Percentiles rank a stretch among this genome's conserved stretches.
Conservation (phyloP, 176 grass and related monocot species). For the Saccharum officinarum region DNA sequence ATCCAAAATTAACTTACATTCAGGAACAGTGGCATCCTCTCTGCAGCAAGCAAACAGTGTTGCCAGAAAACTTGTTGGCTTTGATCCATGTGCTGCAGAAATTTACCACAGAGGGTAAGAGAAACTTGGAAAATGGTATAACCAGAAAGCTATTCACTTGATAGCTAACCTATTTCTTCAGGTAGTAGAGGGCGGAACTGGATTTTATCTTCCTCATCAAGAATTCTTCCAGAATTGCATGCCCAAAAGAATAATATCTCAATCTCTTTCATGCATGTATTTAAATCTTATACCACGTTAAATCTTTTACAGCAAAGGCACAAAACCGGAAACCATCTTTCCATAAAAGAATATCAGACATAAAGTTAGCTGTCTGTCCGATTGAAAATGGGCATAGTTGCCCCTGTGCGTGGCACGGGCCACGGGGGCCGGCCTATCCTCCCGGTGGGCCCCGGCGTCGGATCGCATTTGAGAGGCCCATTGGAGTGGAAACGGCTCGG, state of each 20-base stretch:
- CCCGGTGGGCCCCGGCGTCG: too few relatives aligned
- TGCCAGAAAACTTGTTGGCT: conserved; percentile 46
- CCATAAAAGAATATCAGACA: background rate
- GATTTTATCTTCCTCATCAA: conserved; percentile 68
- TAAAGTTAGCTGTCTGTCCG: background rate
- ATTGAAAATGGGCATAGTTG: background rate
- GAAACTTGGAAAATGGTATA: background rate
- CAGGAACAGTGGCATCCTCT: conserved; percentile 55
- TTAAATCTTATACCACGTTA: conserved; percentile 33
- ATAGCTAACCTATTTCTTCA: conserved; percentile 60
- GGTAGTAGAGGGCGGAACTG: conserved; percentile 56
- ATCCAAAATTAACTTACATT: conserved; percentile 36
- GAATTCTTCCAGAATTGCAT: conserved; percentile 58
- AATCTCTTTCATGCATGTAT: conserved; percentile 53
- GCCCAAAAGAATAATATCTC: conserved; percentile 66
- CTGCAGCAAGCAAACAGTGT: conserved; percentile 47
- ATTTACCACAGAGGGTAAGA: background rate
- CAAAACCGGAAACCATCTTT: background rate
- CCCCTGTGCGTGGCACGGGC: too few relatives aligned
- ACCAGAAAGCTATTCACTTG: background rate
- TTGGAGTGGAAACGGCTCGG: background rate
- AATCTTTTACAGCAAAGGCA: background rate
- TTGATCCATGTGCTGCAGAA: conserved; percentile 48
- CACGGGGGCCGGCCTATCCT: too few relatives aligned
- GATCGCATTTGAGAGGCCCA: too few relatives aligned